Base-by-base conservation (phyloP, 1,284 basidiomycete species). In the Termitomyces sp. region DNA sequence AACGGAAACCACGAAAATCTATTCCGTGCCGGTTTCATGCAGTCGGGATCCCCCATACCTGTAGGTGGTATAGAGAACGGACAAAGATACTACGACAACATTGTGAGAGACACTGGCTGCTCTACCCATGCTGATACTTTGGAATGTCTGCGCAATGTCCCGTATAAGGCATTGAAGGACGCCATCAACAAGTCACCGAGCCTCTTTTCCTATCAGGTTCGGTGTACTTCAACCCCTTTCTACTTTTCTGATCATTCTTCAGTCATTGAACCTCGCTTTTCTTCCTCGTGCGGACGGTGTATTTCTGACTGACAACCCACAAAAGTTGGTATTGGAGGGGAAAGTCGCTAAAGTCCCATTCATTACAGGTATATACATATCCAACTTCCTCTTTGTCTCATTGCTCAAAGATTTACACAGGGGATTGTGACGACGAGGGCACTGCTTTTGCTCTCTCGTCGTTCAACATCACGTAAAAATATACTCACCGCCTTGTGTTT, bases 1-100 rank as follows among this genome's bases (percentile, higher is more conserved):
- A 68, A 68, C 7, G 78, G 78, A 0, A 61, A 80, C 55, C 66
- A 68, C 3, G 69, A 76, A 52, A 75, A 75, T 0, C 60, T 81
- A 1, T 83, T 82, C 68, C 73, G 72, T 3, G 77, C 68, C 8
- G 77, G 66, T 3, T 74, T 79, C 56, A 79, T 81, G 79, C 64
- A 78, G 59, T 79, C 77, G 8, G 78, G 79, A 7, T 68, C 74
- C 9, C 72, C 75, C 0, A 60, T 70, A 11, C 73, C 76, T 3
- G 65, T 72, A 11, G 70, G 69, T 5, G 71, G 72, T 37, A 75
- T 79, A 39, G 69, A 68, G 2, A 60, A 64, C 19, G 72, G 68
- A 3, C 73, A 77, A 54, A 53, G 60, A 52, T 67, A 72, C 44
- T 81, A 79, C 56, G 77, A 82, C 54, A 58, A 62, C 1, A 65